A percentile compares a stretch with the other conserved stretches of the same genome.
Evolutionary conservation across 2,329 filamentous ascomycete genomes (phyloP).

Genomic region (Keithomyces neogunnii): DNA sequence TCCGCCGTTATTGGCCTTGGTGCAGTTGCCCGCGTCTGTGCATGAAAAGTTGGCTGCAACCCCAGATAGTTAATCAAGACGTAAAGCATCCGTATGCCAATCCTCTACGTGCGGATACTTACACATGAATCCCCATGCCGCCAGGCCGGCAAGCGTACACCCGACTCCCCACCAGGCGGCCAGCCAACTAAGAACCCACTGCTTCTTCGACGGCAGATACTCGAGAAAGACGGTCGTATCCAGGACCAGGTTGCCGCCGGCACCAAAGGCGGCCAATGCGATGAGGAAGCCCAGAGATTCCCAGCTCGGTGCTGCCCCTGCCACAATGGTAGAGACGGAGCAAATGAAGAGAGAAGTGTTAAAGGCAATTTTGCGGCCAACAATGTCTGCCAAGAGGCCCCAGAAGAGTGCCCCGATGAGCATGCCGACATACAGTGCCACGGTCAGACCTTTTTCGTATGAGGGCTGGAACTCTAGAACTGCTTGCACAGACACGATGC

Average conservation of each 20-base stretch:
- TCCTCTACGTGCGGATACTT: neutral
- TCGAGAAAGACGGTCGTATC: slow-evolving; percentile 42
- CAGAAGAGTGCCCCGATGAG: slow-evolving; percentile 16
- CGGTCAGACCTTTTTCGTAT: slow-evolving; percentile 48
- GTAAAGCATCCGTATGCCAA: too few relatives aligned
- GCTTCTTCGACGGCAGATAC: slow-evolving; percentile 24
- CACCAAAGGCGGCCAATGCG: slow-evolving; percentile 52
- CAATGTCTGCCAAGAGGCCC: slow-evolving; percentile 51
- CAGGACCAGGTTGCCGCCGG: slow-evolving; percentile 56
- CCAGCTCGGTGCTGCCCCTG: slow-evolving; percentile 57
- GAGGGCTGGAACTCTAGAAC: slow-evolving; percentile 49
- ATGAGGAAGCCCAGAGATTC: slow-evolving; percentile 51
- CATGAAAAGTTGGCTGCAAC: slow-evolving; percentile 29
- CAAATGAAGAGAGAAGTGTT: slow-evolving; percentile 54
- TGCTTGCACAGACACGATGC: slow-evolving; percentile 50
- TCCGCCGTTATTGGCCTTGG: slow-evolving; percentile 36
- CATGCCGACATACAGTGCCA: slow-evolving; percentile 52
- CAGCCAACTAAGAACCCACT: slow-evolving; percentile 37
- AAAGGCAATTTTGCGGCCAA: slow-evolving; percentile 44
- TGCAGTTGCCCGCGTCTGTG: slow-evolving; percentile 27
- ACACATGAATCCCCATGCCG: slow-evolving; percentile 33
- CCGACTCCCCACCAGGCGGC: slow-evolving; percentile 43
- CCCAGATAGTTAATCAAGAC: slow-evolving; percentile 27
- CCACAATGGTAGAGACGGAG: slow-evolving; percentile 50
- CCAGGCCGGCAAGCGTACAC: slow-evolving; percentile 35